Base-by-base conservation (phyloP, 768 basidiomycete species). In the Gymnopilus dilepis region DNA sequence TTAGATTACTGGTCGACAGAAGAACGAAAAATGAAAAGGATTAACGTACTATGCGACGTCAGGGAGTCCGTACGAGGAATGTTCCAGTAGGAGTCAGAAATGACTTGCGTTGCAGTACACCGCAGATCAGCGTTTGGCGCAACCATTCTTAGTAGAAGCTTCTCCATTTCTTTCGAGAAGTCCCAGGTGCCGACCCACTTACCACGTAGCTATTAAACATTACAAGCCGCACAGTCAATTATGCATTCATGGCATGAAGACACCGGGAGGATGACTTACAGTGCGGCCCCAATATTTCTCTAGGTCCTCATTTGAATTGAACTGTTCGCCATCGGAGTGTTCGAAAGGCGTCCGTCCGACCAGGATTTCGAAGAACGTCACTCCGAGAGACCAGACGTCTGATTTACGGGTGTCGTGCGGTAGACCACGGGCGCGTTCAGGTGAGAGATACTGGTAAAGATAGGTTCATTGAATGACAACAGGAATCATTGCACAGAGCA, bases 341-440 rank as follows among this genome's bases (percentile, higher is more conserved):
- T 95, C 92, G 69, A 99, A 99, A 1, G 96, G 95, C 1, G 97
- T 99, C 9, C 97, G 84, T 0, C 96, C 96, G 22, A 89, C 79
- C 31, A 98, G 84, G 62, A 99, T 92, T 74, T 99, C 97, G 72
- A 97, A 99, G 73, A 98, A 92, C 0, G 96, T 94, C 26, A 97
- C 79, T 48, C 90, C 90, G 2, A 92, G 86, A n/a, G 91, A 87
- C 89, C 90, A 93, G 45, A 94, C 79, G 64, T 91, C 97, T 0
- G 92, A 90, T 75, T 95, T 92, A 45, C 97, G 89, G 48, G 97
- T 98, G 72, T 99, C 97, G 67, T 99, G 97, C 6, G 86, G 86
- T 45, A 90, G 80, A 7, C 95, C 95, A 34, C 89, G 85, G 1
- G 97, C 95, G 4, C 97, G 88, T 73, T 96, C 92, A 0, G 97